Conservation (phyloP, 208 protist species). For the Wallacemonas sp. region DNA sequence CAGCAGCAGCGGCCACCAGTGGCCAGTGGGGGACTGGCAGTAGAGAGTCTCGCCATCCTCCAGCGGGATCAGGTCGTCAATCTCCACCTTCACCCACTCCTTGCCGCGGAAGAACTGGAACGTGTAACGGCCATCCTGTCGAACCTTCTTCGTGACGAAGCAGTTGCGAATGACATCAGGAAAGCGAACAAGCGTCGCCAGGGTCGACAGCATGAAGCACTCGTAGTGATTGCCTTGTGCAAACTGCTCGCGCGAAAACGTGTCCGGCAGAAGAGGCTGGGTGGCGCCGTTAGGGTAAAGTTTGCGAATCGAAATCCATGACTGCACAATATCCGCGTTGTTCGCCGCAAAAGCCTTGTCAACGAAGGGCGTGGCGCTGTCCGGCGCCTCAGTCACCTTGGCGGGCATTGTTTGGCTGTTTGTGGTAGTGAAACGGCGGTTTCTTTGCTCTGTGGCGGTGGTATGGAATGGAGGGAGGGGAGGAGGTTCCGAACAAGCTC, state of each 20-base stretch:
- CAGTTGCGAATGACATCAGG: slow-evolving; percentile 43
- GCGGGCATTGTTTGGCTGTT: slow-evolving; percentile 7
- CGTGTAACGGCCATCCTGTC: slow-evolving; percentile 41
- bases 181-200: slow-evolving; percentile 39
- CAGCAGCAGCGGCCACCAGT: slow-evolving; percentile 64
- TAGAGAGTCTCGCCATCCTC: slow-evolving; percentile 37
- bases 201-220: slow-evolving; percentile 45
- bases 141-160: slow-evolving; percentile 40
- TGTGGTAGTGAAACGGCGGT: neutral
- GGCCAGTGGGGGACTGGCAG: slow-evolving; percentile 30
- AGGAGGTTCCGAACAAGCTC: neutral
- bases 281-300: slow-evolving; percentile 24
- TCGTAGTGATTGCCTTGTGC: slow-evolving; percentile 47
- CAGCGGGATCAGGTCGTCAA: slow-evolving; percentile 49
- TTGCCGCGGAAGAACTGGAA: slow-evolving; percentile 51
- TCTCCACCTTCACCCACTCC: slow-evolving; percentile 57
- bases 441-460: neutral
- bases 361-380: slow-evolving; percentile 26
- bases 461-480: neutral
- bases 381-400: slow-evolving; percentile 12
- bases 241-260: slow-evolving; percentile 32
- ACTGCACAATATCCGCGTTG: slow-evolving; percentile 27
- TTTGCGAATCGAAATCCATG: slow-evolving; percentile 30
- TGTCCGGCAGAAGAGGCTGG: slow-evolving; percentile 26
- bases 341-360: slow-evolving; percentile 30